Percentiles rank a stretch among this genome's conserved stretches.
These are phyloP conservation scores for Xylaria arbuscula DNA, from an alignment of 2,329 filamentous ascomycete genomes.

Conservation along the genomic window DNA sequence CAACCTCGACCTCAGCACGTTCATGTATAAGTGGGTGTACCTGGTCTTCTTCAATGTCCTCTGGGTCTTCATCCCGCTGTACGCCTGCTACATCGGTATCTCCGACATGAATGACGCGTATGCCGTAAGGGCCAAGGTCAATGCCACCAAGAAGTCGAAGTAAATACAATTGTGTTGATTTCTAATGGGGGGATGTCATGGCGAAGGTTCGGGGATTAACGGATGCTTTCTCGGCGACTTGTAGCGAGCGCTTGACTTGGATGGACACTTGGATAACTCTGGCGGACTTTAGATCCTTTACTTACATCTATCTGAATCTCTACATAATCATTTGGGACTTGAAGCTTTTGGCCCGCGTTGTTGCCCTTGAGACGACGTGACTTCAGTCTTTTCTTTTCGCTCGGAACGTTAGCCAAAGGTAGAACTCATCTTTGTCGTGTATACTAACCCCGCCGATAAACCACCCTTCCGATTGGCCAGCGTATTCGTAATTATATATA, in stretches of 20 bases:
- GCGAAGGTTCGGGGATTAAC: background rate
- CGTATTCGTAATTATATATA: background rate
- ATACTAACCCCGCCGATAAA: background rate
- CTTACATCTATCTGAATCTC: background rate
- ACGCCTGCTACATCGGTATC: slow-evolving; percentile 66
- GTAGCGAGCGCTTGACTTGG: slow-evolving; percentile 11
- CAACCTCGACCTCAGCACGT: slow-evolving; percentile 73
- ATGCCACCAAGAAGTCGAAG: slow-evolving; percentile 38
- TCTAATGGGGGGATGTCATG: background rate
- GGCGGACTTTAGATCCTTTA: background rate
- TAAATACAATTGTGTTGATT: background rate
- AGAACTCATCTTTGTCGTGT: background rate
- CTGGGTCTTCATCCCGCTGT: slow-evolving; percentile 73
- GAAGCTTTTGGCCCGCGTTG: background rate
- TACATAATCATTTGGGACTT: background rate
- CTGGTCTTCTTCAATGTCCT: slow-evolving; percentile 75
- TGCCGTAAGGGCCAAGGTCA: slow-evolving; percentile 51
- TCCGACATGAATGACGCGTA: slow-evolving; percentile 67
- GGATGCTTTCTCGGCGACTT: background rate
- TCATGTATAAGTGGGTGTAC: slow-evolving; percentile 76
- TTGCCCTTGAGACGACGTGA: background rate
- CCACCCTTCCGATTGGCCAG: background rate
- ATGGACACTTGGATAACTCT: background rate
- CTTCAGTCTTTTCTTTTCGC: background rate
- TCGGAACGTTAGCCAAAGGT: background rate